Conservation (phyloP, 129 eudicot genomes). For the carrot (Daucus carota) region DH1_v3.0 NC_030387.2:36987501-36988000, state of each 20-base stretch:
- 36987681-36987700: not conserved
- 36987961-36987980: slow-evolving; percentile 61
- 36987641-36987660: slow-evolving; percentile 46
- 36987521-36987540: not conserved
- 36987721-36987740: not conserved
- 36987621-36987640: slow-evolving; percentile 59
- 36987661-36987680: slow-evolving; percentile 38
- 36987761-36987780: slow-evolving; percentile 38
- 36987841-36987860: slow-evolving; percentile 37
- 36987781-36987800: slow-evolving; percentile 53
- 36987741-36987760: slow-evolving; percentile 13
- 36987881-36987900: not conserved
- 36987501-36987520: slow-evolving; percentile 39
- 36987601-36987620: slow-evolving; percentile 40
- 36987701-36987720: not conserved
- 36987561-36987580: not conserved
- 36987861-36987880: not conserved
- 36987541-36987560: not conserved
- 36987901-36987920: not conserved
- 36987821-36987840: slow-evolving; percentile 40
- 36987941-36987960: slow-evolving; percentile 36
- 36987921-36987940: slow-evolving; percentile 10
- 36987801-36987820: slow-evolving; percentile 44
- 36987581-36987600: slow-evolving; percentile 35
- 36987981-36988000: slow-evolving; percentile 50